Base-by-base conservation (phyloP, 179 eudicot genomes). In the Sideroxylon spinosum region DNA sequence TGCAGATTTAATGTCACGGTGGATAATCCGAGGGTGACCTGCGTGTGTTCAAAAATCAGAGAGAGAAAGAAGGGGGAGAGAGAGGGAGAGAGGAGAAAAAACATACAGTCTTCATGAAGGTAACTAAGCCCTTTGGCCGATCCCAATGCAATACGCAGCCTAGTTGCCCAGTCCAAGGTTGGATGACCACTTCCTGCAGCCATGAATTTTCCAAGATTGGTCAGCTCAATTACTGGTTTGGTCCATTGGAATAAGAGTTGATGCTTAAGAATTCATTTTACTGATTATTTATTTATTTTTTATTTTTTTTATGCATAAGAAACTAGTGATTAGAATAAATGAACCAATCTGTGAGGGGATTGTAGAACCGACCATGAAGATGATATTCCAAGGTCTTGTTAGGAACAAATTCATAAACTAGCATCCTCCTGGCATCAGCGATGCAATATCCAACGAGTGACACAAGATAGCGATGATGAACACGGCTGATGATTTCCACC, bases 1-100 rank as follows among this genome's bases (percentile, higher is more conserved):
- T n/a, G 99, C 91, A 65, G 98, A 90, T 83, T 95, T 95, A 75
- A 95, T 95, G 84, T 95, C 99, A 20, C 99, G 97, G 78, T 95
- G 99, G 79, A 95, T 95, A 62, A 95, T 95, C 78, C 91, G 81
- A 14, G 99, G 99, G 28, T 92, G 95, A 72, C 98, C 99, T 95
- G 85, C 23, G 68, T 69, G 14, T 14, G 11, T 73, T 49, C 26
- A 50, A 19, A 75, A 62, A 6, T 74, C 49, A 52, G 67, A 16
- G 22, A 25, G 37, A 78, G 37, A 26, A 37, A 37, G 5, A 37
- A 37, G 44, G 44, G 57, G 53, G 60, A 71, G 61, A n/a, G 62
- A 26, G 28, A 25, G 59, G 61, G 12, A 25, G 0, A 55, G 2
- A 17, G 13, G 69, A 20, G 29, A 26, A 14, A 23, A 28, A 37